Conservation (phyloP, 2,329 filamentous ascomycete species). For the Monosporascus ibericus region DNA sequence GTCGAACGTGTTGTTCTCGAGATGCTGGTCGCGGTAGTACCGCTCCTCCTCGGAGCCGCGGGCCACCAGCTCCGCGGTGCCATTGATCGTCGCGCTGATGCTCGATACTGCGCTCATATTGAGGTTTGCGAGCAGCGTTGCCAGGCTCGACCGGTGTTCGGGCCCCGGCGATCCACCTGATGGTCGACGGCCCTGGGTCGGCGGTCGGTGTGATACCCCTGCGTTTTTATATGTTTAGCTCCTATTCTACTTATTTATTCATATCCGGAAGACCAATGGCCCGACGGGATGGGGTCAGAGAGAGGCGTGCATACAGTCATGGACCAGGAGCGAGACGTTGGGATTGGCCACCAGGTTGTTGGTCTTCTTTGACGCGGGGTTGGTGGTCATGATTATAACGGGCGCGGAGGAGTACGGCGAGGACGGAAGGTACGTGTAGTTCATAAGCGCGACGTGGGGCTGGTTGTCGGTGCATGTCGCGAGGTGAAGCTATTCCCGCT, state of each 20-base stretch:
- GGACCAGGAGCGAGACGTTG: conserved; percentile 86
- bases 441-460: conserved; percentile 96
- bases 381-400: conserved; percentile 94
- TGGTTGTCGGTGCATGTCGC: conserved; percentile 79
- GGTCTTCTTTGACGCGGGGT: conserved; percentile 71
- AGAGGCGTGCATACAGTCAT: conserved; percentile 59
- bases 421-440: conserved; percentile 90
- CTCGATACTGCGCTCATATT: conserved; percentile 83
- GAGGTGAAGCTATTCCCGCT: conserved; percentile 69
- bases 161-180: conserved; percentile 59
- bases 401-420: conserved; percentile 63
- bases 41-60: conserved; percentile 72
- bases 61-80: conserved; percentile 69
- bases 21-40: conserved; percentile 76
- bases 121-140: conserved; percentile 78
- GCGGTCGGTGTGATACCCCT: conserved; percentile 87
- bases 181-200: conserved; percentile 57
- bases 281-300: not conserved
- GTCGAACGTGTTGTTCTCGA: conserved; percentile 88
- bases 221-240: conserved; percentile 3
- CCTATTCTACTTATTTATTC: not conserved
- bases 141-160: conserved; percentile 66
- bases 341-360: conserved; percentile 79
- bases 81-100: conserved; percentile 91
- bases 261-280: too few relatives aligned